Base-by-base conservation (phyloP, 495 filamentous ascomycete species). In the Podospora pseudocomata region DNA sequence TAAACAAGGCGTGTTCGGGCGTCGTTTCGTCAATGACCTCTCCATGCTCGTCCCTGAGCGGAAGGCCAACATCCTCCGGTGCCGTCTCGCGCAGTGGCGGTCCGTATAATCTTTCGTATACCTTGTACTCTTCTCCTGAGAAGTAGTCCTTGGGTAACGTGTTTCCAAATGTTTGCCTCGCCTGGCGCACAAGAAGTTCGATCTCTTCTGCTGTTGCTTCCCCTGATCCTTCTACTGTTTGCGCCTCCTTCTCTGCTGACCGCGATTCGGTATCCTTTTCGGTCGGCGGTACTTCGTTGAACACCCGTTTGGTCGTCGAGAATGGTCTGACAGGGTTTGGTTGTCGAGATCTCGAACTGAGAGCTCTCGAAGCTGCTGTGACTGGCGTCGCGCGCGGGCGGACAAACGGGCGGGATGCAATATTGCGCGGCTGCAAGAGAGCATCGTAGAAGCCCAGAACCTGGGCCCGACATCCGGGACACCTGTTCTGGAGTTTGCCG, bases 41-140 rank as follows among this genome's bases (percentile, higher is more conserved):
- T 4, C 60, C 65, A 5, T 49, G 67, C 16, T 72, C 70, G 0
- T 76, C 73, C 1, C 74, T 70, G 5, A 72, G 77, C 6, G 83
- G 75, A 70, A 86, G 81, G 13, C 80, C 84, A 5, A 88, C 79
- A 76, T 91, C 89, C 53, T 86, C 85, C 9, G 83, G 80, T 34
- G 70, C 76, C 6, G 86, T 87, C 55, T 85, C 85, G 62, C 82
- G 82, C 70, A 84, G 75, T 27, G 85, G 92, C 69, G 80, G 84
- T 1, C 94, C 95, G 78, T 93, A 98, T 11, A 97, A 79, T 67
- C 92, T 84, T 66, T 89, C 88, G 74, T 97, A 98, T 2, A 97
- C 73, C 55, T 79, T 78, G 59, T 90, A 88, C 74, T 96, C 94
- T 32, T 88, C 83, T 4, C 83, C 81, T 18, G 86, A 85, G 58